A percentile compares a stretch with the other conserved stretches of the same genome.
phyloP scores from a whole-genome alignment of 208 protist genomes.

The Herpetomonas muscarum region DNA sequence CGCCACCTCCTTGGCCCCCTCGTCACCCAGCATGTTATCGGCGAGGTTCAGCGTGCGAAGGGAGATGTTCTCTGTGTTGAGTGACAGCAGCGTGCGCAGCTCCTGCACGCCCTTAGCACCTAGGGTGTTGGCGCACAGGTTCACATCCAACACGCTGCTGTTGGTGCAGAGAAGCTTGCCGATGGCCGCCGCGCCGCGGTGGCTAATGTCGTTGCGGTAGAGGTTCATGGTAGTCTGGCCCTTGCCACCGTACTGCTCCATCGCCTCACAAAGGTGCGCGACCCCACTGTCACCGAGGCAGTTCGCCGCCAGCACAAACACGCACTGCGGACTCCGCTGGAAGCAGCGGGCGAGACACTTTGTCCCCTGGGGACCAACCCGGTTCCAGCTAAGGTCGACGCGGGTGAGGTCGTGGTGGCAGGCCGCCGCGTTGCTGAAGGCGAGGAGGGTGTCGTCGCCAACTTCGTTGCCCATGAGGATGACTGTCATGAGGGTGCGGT shows the following conservation, averaged over 20 bases:
- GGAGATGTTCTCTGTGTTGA: conserved; percentile 14
- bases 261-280: conserved; percentile 54
- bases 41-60: conserved; percentile 58
- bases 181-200: conserved; percentile 57
- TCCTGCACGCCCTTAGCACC: conserved; percentile 66
- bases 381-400: conserved; percentile 84
- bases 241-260: conserved; percentile 59
- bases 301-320: conserved; percentile 72
- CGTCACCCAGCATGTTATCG: conserved; percentile 81
- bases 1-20: conserved; percentile 67
- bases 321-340: conserved; percentile 73
- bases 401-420: conserved; percentile 69
- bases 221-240: conserved; percentile 69
- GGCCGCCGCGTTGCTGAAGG: conserved; percentile 81
- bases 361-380: conserved; percentile 70
- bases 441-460: conserved; percentile 76
- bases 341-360: conserved; percentile 71
- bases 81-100: conserved; percentile 36
- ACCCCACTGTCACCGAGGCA: conserved; percentile 71
- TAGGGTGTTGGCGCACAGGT: conserved; percentile 73
- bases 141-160: conserved; percentile 57
- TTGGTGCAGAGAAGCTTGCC: conserved; percentile 59
- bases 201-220: conserved; percentile 66
- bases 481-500: conserved; percentile 70
- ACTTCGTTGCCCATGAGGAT: conserved; percentile 65